Percentiles rank a stretch among this genome's conserved stretches.
phyloP scores from a whole-genome alignment of 345 rosid genomes.

The Eucalyptus sp. region DNA sequence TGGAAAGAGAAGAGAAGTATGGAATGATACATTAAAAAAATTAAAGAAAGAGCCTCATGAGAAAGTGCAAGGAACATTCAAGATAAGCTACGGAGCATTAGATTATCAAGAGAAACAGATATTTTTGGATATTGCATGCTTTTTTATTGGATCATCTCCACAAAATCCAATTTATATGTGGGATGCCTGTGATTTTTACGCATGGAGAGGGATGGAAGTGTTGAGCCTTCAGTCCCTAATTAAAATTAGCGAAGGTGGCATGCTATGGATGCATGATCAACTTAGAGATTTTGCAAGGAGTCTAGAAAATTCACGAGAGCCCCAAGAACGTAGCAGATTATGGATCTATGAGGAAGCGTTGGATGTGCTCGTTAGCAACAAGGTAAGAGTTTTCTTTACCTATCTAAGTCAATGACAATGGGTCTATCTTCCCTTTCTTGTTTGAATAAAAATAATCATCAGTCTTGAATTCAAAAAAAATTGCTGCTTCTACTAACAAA shows the following conservation, averaged over 20 bases:
- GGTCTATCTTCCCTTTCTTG: background rate
- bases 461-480: rapidly evolving
- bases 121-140: background rate
- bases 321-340: background rate
- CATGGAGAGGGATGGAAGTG: background rate
- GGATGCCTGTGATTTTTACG: background rate
- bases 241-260: background rate
- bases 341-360: background rate
- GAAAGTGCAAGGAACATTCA: background rate
- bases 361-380: background rate
- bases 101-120: background rate
- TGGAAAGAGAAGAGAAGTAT: background rate
- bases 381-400: background rate
- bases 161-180: background rate
- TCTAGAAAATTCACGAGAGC: background rate
- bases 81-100: background rate
- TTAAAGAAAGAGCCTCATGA: background rate
- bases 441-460: background rate
- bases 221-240: background rate
- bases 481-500: background rate
- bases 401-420: background rate
- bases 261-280: background rate
- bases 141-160: background rate
- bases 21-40: background rate
- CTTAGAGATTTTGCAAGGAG: background rate